Evolutionary conservation across 139 green algal genomes (phyloP).

Genomic region (Mesotaenium endlicherianum): DNA sequence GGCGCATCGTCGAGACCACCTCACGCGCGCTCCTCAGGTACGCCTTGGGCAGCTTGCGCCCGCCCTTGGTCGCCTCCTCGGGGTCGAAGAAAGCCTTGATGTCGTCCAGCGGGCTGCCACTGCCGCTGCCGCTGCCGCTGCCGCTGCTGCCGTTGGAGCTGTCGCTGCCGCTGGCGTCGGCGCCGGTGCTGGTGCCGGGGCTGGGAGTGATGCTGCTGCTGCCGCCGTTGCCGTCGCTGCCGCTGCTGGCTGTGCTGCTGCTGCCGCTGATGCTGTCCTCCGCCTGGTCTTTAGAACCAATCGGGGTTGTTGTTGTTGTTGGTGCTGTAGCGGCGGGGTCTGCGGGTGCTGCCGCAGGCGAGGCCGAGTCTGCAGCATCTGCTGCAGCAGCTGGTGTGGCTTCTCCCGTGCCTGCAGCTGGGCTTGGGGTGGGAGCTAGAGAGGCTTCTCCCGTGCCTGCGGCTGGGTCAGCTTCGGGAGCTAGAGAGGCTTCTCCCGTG

Average conservation of each 20-base stretch:
- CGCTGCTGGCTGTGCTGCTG: constrained; percentile 8
- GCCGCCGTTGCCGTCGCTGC: constrained; percentile 7
- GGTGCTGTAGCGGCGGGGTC: background rate
- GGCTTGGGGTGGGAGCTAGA: background rate
- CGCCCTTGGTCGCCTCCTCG: constrained; percentile 21
- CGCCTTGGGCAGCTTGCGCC: constrained; percentile 28
- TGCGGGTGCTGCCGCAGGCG: constrained; percentile 2
- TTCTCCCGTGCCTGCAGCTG: background rate
- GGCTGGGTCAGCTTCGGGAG: background rate
- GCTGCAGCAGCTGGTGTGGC: constrained; percentile 1
- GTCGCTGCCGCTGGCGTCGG: background rate
- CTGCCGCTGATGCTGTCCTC: constrained; percentile 23
- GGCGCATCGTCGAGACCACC: constrained; percentile 15
- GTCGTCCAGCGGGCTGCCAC: constrained; percentile 6
- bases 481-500: background rate
- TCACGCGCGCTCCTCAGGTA: constrained; percentile 25
- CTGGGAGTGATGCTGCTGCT: constrained; percentile 2
- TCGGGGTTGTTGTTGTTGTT: constrained; percentile 14
- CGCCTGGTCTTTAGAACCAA: no score
- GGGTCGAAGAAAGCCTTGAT: constrained; percentile 32
- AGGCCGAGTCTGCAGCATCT: background rate
- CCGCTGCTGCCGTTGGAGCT: background rate
- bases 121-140: background rate
- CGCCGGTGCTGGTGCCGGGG: background rate
- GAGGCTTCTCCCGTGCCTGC: background rate